These are phyloP conservation scores for Jaltomata sinuosa DNA, from an alignment of 257 asterid genomes.

Conservation along the genomic window DNA sequence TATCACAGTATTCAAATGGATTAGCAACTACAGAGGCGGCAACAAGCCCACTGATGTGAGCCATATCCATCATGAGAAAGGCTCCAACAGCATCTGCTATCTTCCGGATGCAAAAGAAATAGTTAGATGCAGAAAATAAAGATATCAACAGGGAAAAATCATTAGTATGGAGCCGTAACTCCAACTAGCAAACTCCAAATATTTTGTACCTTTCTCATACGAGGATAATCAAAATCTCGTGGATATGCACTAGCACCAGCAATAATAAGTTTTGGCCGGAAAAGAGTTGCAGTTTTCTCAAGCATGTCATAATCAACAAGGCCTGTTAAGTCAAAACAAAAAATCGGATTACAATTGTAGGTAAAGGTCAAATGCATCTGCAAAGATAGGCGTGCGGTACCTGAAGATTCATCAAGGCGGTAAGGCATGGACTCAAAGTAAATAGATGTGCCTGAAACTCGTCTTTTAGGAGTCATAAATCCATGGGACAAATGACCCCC, in stretches of 20 bases:
- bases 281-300: slow-evolving; percentile 76
- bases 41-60: slow-evolving; percentile 95
- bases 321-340: slow-evolving; percentile 36
- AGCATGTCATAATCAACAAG: slow-evolving; percentile 89
- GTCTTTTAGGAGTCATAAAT: slow-evolving; percentile 90
- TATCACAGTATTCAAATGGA: slow-evolving; percentile 92
- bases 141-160: background rate
- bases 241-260: slow-evolving; percentile 98
- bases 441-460: slow-evolving; percentile 91
- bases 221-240: slow-evolving; percentile 85
- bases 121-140: slow-evolving; percentile 5
- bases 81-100: slow-evolving; percentile 92
- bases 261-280: slow-evolving; percentile 89
- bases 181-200: background rate
- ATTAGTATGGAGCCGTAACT: background rate
- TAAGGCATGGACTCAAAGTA: slow-evolving; percentile 96
- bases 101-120: slow-evolving; percentile 20
- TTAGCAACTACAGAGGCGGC: slow-evolving; percentile 88
- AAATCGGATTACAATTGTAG: background rate
- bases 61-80: slow-evolving; percentile 98
- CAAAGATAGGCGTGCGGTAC: slow-evolving; percentile 15
- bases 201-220: slow-evolving; percentile 65
- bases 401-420: slow-evolving; percentile 85
- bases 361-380: background rate
- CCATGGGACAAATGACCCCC: slow-evolving; percentile 98